Evolutionary conservation across 345 rosid genomes (phyloP), one percentile per base, ranked within the genome.

Genomic region (Cardamine occulta): DNA sequence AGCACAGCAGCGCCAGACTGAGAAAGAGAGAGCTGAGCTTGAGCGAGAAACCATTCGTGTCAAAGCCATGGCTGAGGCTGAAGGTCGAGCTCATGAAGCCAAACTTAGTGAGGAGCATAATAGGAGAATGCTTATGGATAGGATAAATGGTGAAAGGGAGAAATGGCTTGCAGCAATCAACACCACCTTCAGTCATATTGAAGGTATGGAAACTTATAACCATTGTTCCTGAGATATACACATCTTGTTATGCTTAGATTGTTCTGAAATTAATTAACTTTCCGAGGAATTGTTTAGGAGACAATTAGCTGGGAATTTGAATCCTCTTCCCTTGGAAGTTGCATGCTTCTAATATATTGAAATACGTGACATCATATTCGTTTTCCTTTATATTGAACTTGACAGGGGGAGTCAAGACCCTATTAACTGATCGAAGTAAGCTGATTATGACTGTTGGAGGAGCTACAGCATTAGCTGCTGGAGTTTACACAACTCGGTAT

Each of bases 131-230:
- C 88, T 95, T 31, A 52, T 92, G 26, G 97, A 90, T 82, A 84
- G 77, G 69, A 79, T 92, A 15, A 95, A 86, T 80, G 97, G 97
- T 70, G 99, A 95, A 89, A 84, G 83, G 72, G 99, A 92, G 74
- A 95, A 95, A 84, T 90, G 96, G 98, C 96, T 95, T 70, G 96
- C 98, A 76, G 97, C 97, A 58, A 92, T 95, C 60, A 92, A 95
- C 80, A 82, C 99, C 6, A 67, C 93, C 28, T 92, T 90, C 73
- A 76, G 89, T 77, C 99, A 92, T 74, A 84, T 95, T 76, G 99
- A 95, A 92, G 98, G 99, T 92, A 81, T 70, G 32, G 1, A 59
- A 58, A 19, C 64, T 51, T 23, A 59, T 73, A 39, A 63, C 18
- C 53, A 40, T 74, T 26, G 60, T 48, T 63, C 53, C 35, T 32